Evolutionary conservation across 108 stramenopile genomes (phyloP), one percentile per base, ranked within the genome.

Genomic region (Skeletonema potamos): DNA sequence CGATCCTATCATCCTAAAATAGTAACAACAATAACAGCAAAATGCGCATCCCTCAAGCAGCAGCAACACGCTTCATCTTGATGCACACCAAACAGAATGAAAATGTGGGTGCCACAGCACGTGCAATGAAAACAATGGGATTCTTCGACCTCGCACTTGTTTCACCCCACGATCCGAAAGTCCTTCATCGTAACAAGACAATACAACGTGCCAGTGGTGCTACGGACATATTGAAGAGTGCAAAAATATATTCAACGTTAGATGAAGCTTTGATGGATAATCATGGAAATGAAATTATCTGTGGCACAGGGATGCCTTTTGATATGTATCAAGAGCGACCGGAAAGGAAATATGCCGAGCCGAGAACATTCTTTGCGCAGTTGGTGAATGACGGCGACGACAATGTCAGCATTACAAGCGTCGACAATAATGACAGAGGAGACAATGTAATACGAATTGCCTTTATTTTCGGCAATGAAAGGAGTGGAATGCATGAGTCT

Each of bases 261-360:
- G 67, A 70, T 3, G 85, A 86, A n/a, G 85, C 83, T 5, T 36
- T 82, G 18, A 60, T 73, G 18, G 84, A 71, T 20, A 66, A 27
- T 28, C 58, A 44, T 57, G 54, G 20, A 6, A 3, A 22, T n/a
- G 22, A 54, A n/a, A 58, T 86, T 26, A 37, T 70, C 9, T 89
- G 88, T 81, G 88, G 82, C 0, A 89, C 86, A 3, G 86, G 86
- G 1, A 89, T 89, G 88, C 88, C 88, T 2, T 34, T 76, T 34
- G 88, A 89, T 54, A 87, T 89, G 88, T 43, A 62, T 22, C 68
- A 55, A 36, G 57, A 68, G 24, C 66, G 86, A 20, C 34, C 18
- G 11, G 37, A 51, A 43, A 18, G 22, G 72, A 32, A 20, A 2
- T 86, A 78, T 60, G 15, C 67, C 8, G 82, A 77, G 29, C 86